Percentiles rank a stretch among this genome's conserved stretches.
Conservation (phyloP, 768 basidiomycete genomes). For the Sporobolomyces pararoseus region DNA sequence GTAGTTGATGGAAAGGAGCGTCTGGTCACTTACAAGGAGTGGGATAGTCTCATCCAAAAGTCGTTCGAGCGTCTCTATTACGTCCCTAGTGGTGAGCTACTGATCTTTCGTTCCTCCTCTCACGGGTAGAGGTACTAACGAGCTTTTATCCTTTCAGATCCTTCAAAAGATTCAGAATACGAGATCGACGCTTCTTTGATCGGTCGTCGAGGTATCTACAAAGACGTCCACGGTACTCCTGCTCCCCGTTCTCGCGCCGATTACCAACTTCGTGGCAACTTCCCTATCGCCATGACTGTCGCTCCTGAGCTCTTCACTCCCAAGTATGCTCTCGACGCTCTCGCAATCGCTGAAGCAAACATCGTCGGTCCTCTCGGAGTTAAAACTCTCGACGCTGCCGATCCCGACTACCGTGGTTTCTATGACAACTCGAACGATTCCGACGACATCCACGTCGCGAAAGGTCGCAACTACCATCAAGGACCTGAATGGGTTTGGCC, state of each 20-base stretch:
- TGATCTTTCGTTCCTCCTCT: too few species aligned
- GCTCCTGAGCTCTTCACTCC: constrained; percentile 91
- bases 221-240: constrained; percentile 92
- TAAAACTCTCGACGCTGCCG: constrained; percentile 86
- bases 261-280: constrained; percentile 61
- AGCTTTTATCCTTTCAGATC: constrained; percentile 54
- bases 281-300: constrained; percentile 88
- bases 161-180: constrained; percentile 66
- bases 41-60: constrained; percentile 74
- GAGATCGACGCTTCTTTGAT: constrained; percentile 66
- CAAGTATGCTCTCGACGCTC: constrained; percentile 69
- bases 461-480: constrained; percentile 85
- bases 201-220: constrained; percentile 92
- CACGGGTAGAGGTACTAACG: too few species aligned
- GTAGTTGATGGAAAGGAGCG: constrained; percentile 67
- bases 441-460: constrained; percentile 74
- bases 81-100: constrained; percentile 68
- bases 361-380: constrained; percentile 88
- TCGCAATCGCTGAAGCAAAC: constrained; percentile 72
- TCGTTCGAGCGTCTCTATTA: constrained; percentile 91
- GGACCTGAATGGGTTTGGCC: constrained; percentile 44
- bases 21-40: constrained; percentile 81
- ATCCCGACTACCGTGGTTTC: constrained; percentile 70
- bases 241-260: constrained; percentile 74
- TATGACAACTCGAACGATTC: constrained; percentile 92